Base-by-base conservation (phyloP, 2,329 filamentous ascomycete genomes). In the Aspergillus sp. region DNA sequence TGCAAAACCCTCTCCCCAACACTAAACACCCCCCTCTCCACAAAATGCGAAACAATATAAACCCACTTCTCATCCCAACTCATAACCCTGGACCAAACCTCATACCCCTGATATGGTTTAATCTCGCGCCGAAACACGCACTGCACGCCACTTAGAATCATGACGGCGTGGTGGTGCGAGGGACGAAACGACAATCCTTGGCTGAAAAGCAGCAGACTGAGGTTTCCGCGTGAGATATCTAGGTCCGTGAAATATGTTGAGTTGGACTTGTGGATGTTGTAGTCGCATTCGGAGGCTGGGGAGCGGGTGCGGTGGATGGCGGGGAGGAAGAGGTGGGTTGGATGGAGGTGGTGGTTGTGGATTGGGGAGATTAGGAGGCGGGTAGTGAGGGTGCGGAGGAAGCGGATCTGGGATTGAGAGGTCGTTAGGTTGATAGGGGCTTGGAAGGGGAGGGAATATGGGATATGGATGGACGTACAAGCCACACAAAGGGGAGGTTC, bases 11-110 rank as follows among this genome's bases (percentile, higher is more conserved):
- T 42, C 36, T 16, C 16, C 6, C 36, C 36, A 12, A 16, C 36
- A 1, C 16, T n/a, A n/a, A 42, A 42, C 36, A 16, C 36, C 69
- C n/a, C 76, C n/a, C 55, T 24, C 47, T 31, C 84, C 1, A 91
- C 84, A 63, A 89, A 91, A 71, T 90, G 87, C 36, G 85, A 88
- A 24, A 90, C 80, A 47, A 91, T 80, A 73, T 89, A 90, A 45
- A 91, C 68, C 89, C 89, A 92, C 77, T 91, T 91, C 63, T 85
- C 81, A 75, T 92, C 89, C 89, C 89, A 92, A 64, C 79, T 74
- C 24, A 91, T 77, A 10, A 92, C 70, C 22, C 87, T 81, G 42
- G 81, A 85, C 85, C 88, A 90, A 73, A 90, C 84, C 78, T 91
- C 88, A 74, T 88, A 91, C 12, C 75, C 70, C 69, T 85, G 80